A percentile compares a stretch with the other conserved stretches of the same genome.
These are phyloP conservation scores for Magnaporthiopsis incrustans DNA, from an alignment of 2,329 filamentous ascomycete species.

Conservation along the genomic window DNA sequence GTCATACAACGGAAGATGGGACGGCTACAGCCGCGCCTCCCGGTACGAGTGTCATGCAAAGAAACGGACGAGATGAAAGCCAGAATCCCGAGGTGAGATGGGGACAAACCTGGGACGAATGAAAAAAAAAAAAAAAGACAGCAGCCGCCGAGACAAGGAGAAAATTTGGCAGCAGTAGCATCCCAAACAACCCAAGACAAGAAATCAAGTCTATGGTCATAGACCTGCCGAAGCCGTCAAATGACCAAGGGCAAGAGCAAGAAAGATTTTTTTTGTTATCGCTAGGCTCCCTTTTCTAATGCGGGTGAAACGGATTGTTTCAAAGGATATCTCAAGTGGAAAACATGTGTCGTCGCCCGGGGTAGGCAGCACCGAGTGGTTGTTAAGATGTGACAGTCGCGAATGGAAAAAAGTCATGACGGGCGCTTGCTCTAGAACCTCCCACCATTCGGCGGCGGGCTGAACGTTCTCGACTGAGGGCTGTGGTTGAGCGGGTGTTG, in stretches of 20 bases:
- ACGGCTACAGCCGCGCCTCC: not conserved
- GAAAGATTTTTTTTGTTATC: not conserved
- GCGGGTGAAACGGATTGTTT: not conserved
- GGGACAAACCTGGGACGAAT: not conserved
- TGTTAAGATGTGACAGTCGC: not conserved
- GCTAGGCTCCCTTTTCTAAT: constrained; percentile 8
- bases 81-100: not conserved
- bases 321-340: not conserved
- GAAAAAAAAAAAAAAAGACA: not conserved
- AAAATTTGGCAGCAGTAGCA: not conserved
- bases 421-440: not conserved
- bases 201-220: not conserved
- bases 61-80: not conserved
- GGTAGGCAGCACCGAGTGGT: not conserved
- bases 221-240: not conserved
- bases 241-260: not conserved
- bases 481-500: not conserved
- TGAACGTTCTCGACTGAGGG: not conserved
- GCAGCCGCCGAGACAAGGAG: not conserved
- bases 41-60: not conserved
- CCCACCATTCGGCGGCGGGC: not conserved
- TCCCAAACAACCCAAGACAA: not conserved
- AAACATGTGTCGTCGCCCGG: not conserved
- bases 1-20: not conserved
- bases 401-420: constrained; percentile 2